Conservation (phyloP, 257 asterid genomes). For the Solanum bulbocastanum region DNA sequence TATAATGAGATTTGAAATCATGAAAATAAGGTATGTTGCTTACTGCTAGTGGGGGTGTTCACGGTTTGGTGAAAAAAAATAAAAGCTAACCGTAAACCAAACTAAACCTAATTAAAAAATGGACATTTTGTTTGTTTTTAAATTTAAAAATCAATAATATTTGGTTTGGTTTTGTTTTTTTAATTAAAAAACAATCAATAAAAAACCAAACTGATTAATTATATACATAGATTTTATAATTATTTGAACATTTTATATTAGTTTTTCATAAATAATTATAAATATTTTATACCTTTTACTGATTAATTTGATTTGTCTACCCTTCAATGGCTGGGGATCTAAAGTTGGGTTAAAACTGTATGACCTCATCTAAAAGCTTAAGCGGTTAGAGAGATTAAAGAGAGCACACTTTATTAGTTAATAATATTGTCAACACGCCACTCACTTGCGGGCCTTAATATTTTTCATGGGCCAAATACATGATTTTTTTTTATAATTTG, state of each 20-base stretch:
- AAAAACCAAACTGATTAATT: neutral
- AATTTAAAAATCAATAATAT: no score
- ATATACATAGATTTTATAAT: no score
- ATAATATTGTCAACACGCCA: neutral
- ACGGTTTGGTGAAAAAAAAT: neutral
- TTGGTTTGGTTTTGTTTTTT: neutral
- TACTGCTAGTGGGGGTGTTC: neutral
- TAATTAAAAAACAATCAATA: no score
- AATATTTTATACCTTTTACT: no score
- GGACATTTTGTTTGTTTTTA: neutral
- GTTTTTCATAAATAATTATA: neutral
- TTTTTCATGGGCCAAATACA: neutral
- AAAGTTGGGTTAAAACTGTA: neutral
- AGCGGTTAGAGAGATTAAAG: neutral
- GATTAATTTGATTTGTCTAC: no score
- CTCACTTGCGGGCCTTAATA: neutral
- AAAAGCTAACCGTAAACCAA: neutral
- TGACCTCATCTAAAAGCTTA: neutral
- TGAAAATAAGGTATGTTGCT: neutral
- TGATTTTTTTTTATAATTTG: no score
- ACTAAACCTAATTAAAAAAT: neutral
- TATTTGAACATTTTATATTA: no score
- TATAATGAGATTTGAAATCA: neutral
- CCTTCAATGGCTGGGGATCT: neutral
- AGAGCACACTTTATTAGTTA: neutral